Percentiles rank a stretch among this genome's conserved stretches.
Evolutionary conservation across 257 asterid genomes (phyloP).

Genomic region (Nicotiana benthamiana): DNA sequence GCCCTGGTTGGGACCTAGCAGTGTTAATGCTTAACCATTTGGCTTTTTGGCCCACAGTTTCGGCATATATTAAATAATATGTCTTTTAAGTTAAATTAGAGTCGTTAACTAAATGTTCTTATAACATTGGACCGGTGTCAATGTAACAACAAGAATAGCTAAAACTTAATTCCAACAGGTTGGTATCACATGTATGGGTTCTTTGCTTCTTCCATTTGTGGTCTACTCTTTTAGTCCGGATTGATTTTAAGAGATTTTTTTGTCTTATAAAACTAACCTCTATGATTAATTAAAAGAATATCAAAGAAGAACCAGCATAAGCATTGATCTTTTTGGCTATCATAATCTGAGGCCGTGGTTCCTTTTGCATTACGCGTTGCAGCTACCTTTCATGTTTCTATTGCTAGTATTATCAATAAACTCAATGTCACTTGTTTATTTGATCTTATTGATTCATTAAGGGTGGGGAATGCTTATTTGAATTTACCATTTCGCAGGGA

Average conservation of each 20-base stretch:
- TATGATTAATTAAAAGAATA: not conserved
- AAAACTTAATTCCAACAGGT: not conserved
- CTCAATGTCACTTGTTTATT: not conserved
- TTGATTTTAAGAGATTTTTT: not conserved
- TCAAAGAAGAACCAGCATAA: not conserved
- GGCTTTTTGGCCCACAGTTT: no score
- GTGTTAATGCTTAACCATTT: no score
- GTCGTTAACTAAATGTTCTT: no score
- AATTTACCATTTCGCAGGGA: constrained; percentile 46
- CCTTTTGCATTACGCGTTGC: not conserved
- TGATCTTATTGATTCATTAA: not conserved
- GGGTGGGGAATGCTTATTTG: not conserved
- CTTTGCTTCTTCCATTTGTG: not conserved
- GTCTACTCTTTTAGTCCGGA: not conserved
- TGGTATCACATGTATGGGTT: not conserved
- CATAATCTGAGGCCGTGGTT: not conserved
- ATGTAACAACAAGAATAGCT: not conserved
- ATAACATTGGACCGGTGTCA: not conserved
- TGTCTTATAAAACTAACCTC: no score
- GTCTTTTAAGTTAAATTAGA: no score
- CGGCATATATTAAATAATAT: no score
- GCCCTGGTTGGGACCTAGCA: no score
- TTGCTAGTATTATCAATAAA: not conserved
- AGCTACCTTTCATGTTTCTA: not conserved
- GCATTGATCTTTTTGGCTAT: not conserved